Conservation (phyloP, 345 rosid genomes). For the Eucalyptus curtisii region DNA sequence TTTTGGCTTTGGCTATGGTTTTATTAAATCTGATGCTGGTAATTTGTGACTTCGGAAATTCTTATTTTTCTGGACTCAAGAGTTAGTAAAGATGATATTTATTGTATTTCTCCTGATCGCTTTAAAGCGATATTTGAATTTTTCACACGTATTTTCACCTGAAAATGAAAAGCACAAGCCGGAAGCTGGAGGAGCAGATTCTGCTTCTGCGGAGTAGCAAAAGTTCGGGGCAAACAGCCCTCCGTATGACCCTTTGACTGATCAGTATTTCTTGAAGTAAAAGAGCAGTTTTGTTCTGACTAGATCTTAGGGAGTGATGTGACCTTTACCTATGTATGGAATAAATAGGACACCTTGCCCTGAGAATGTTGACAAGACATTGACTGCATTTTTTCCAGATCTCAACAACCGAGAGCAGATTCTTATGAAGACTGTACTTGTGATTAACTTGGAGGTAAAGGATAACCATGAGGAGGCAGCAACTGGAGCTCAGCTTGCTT, state of each 20-base stretch:
- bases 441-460: slow-evolving; percentile 94
- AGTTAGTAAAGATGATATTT: not conserved
- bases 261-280: not conserved
- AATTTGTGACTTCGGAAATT: not conserved
- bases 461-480: slow-evolving; percentile 99
- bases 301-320: not conserved
- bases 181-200: not conserved
- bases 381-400: slow-evolving; percentile 29
- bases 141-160: not conserved
- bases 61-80: not conserved
- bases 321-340: not conserved
- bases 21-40: not conserved
- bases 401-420: slow-evolving; percentile 73
- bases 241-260: not conserved
- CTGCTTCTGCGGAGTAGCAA: not conserved
- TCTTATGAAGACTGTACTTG: slow-evolving; percentile 57
- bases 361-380: not conserved
- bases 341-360: not conserved
- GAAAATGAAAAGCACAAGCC: not conserved
- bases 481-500: slow-evolving; percentile 65
- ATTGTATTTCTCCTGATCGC: not conserved
- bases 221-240: not conserved
- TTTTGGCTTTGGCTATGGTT: not conserved
- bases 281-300: not conserved
- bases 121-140: not conserved